phyloP scores from a whole-genome alignment of 352 stramenopile genomes.

The Phytophthora macrochlamydospora region DNA sequence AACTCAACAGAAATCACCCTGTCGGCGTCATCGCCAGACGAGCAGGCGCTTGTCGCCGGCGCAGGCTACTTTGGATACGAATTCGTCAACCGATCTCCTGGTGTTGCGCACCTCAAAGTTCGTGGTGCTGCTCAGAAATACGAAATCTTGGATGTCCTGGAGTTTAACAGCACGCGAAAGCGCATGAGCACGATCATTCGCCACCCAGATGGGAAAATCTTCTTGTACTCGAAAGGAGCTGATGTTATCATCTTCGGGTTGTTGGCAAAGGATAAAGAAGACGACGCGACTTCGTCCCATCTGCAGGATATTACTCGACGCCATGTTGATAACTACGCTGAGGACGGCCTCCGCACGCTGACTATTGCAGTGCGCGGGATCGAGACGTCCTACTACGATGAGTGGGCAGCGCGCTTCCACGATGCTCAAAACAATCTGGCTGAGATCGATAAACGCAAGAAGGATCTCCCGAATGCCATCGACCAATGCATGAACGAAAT shows the following conservation, averaged over 20 bases:
- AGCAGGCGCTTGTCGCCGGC: slow-evolving; percentile 86
- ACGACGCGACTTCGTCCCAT: slow-evolving; percentile 25
- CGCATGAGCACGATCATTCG: slow-evolving; percentile 93
- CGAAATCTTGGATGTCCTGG: slow-evolving; percentile 88
- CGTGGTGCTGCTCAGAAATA: slow-evolving; percentile 51
- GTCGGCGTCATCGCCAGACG: slow-evolving; percentile 84
- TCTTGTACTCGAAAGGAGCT: slow-evolving; percentile 76
- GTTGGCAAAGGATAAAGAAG: slow-evolving; percentile 39
- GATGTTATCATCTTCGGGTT: slow-evolving; percentile 73
- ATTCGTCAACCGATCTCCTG: slow-evolving; percentile 72
- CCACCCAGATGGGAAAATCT: slow-evolving; percentile 60
- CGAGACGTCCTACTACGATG: slow-evolving; percentile 44
- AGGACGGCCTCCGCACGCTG: slow-evolving; percentile 88
- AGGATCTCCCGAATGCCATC: slow-evolving; percentile 72
- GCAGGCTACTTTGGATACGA: slow-evolving; percentile 77
- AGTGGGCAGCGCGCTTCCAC: slow-evolving; percentile 70
- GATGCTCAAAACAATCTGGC: slow-evolving; percentile 70
- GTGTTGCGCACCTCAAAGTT: slow-evolving; percentile 54
- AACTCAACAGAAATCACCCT: slow-evolving; percentile 65
- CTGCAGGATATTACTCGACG: slow-evolving; percentile 47
- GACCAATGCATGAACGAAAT: slow-evolving; percentile 85
- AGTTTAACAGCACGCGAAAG: slow-evolving; percentile 94
- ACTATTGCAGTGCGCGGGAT: slow-evolving; percentile 83
- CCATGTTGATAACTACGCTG: slow-evolving; percentile 84
- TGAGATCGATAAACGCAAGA: slow-evolving; percentile 84